These are phyloP conservation scores for Piper betle DNA, from an alignment of 164 flowering plant genomes.

Conservation along the genomic window DNA sequence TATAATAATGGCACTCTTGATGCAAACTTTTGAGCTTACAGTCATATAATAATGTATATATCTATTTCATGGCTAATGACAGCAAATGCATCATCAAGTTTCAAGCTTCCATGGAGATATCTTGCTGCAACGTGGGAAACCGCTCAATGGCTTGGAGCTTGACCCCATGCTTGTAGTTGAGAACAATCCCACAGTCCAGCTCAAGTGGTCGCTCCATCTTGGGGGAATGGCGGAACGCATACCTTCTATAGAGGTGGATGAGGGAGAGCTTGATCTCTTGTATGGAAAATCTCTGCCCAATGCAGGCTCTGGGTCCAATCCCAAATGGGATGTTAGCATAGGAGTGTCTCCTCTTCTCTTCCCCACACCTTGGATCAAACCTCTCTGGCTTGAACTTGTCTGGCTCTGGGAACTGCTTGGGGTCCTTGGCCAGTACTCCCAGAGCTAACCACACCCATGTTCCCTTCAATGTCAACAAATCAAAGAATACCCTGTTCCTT, in stretches of 20 bases:
- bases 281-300: constrained; percentile 71
- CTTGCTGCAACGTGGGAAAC: neutral
- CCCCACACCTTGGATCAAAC: constrained; percentile 67
- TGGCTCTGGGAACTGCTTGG: constrained; percentile 83
- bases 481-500: no score
- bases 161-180: constrained; percentile 82
- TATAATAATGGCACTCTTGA: no score
- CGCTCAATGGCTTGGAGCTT: constrained; percentile 53
- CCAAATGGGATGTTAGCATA: constrained; percentile 94
- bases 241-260: constrained; percentile 65
- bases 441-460: constrained; percentile 96
- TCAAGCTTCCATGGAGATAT: neutral
- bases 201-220: constrained; percentile 73
- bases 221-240: constrained; percentile 57
- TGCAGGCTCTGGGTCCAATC: constrained; percentile 77
- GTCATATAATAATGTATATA: no score
- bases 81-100: no score
- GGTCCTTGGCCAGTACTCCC: constrained; percentile 86
- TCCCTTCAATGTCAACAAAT: constrained; percentile 30
- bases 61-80: no score
- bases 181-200: constrained; percentile 67
- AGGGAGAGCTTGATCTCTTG: constrained; percentile 77
- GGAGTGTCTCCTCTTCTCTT: constrained; percentile 76
- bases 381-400: constrained; percentile 82
- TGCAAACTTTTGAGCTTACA: no score